Evolutionary conservation across 1,284 basidiomycete genomes (phyloP).

Genomic region (Ustilago trichophora): DNA sequence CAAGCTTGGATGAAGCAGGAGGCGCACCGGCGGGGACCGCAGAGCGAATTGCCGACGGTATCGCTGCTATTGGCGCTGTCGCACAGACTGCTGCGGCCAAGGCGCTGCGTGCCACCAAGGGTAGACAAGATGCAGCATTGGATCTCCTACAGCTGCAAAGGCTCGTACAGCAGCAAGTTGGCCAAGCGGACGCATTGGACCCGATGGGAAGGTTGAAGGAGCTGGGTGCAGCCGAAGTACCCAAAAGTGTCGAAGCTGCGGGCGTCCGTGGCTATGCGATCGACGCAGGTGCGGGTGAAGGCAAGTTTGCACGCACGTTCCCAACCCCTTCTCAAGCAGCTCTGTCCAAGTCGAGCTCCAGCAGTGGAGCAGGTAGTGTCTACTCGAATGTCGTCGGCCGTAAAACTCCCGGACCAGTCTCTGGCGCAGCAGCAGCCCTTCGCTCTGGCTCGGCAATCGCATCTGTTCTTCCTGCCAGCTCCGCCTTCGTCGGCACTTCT

Average conservation of each 20-base stretch:
- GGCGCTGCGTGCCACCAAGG: constrained; percentile 56
- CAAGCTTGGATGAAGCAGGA: constrained; percentile 31
- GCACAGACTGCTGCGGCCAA: constrained; percentile 13
- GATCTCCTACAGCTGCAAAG: constrained; percentile 58
- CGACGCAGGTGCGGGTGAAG: constrained; percentile 13
- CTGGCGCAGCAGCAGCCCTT: constrained; percentile 34
- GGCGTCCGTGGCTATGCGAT: constrained; percentile 16
- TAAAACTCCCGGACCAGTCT: constrained; percentile 14
- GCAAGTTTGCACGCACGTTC: constrained; percentile 21
- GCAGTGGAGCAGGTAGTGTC: constrained; percentile 2
- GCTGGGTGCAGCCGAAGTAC: constrained; percentile 26
- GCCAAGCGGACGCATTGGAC: constrained; percentile 53
- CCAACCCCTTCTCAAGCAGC: constrained; percentile 41
- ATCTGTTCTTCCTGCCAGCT: constrained; percentile 49
- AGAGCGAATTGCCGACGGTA: constrained; percentile 25
- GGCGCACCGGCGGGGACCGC: constrained; percentile 42
- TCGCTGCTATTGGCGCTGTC: constrained; percentile 37
- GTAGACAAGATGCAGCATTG: constrained; percentile 56
- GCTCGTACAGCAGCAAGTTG: constrained; percentile 41
- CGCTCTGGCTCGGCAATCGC: constrained; percentile 33
- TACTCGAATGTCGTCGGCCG: constrained; percentile 35
- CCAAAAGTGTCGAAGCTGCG: constrained; percentile 26
- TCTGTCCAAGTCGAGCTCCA: background rate
- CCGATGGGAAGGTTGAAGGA: constrained; percentile 40
- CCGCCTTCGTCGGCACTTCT: constrained; percentile 19